A percentile compares a stretch with the other conserved stretches of the same genome.
Conservation (phyloP, 441 rosid species). For the Corymbia citriodora region DNA sequence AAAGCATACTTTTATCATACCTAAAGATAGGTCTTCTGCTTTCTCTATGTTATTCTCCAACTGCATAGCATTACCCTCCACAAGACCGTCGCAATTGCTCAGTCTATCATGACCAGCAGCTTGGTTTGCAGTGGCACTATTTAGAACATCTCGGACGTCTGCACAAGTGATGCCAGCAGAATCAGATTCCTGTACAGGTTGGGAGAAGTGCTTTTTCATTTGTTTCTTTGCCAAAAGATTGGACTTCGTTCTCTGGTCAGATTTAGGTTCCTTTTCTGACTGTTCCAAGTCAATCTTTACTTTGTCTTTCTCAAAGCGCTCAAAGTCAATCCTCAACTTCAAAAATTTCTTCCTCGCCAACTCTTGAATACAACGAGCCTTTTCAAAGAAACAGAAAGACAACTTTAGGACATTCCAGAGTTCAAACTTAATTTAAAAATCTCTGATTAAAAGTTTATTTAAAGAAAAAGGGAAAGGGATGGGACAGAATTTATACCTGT, state of each 20-base stretch:
- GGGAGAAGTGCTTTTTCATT: constrained; percentile 11
- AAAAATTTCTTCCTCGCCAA: constrained; percentile 71
- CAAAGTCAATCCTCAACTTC: constrained; percentile 54
- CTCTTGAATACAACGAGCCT: constrained; percentile 86
- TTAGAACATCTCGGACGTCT: background rate
- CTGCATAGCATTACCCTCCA: background rate
- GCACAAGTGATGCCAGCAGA: background rate
- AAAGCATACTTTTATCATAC: background rate
- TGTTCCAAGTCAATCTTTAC: constrained; percentile 1
- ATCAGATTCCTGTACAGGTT: background rate
- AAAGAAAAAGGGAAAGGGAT: background rate
- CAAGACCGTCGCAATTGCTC: background rate
- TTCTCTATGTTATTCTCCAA: background rate
- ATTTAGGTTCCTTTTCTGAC: constrained; percentile 22
- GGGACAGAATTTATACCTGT: constrained; percentile 38
- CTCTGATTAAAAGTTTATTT: background rate
- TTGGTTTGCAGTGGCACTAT: background rate
- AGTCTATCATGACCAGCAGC: background rate
- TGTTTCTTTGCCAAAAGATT: constrained; percentile 49
- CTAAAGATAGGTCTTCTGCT: background rate
- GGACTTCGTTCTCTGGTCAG: constrained; percentile 46
- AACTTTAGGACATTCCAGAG: constrained; percentile 3
- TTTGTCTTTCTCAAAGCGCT: constrained; percentile 48
- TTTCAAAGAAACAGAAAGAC: constrained; percentile 4
- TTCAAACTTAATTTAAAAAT: background rate